A percentile compares a stretch with the other conserved stretches of the same genome.
Conservation (phyloP, 257 asterid genomes). For the Thymus mandschuricus region DNA sequence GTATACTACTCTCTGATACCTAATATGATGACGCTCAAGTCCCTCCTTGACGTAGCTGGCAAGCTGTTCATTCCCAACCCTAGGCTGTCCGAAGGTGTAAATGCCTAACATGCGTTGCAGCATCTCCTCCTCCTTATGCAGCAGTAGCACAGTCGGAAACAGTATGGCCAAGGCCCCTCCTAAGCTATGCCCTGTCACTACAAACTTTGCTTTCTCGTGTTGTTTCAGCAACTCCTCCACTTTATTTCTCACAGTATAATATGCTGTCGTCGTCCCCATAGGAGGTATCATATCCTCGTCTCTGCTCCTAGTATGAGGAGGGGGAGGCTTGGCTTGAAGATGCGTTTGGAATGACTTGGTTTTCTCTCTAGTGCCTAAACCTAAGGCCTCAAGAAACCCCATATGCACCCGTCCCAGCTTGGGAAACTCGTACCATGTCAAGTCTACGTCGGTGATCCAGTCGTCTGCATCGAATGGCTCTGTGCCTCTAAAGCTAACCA, state of each 20-base stretch:
- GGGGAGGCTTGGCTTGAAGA: slow-evolving; percentile 28
- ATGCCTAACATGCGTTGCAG: slow-evolving; percentile 63
- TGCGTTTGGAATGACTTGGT: slow-evolving; percentile 53
- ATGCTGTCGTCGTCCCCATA: slow-evolving; percentile 67
- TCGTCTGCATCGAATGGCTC: slow-evolving; percentile 98
- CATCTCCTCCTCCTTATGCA: slow-evolving; percentile 66
- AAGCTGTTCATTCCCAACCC: slow-evolving; percentile 69
- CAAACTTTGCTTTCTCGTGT: slow-evolving; percentile 72
- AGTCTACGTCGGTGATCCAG: slow-evolving; percentile 94
- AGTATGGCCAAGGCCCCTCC: slow-evolving; percentile 94
- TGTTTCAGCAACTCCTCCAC: slow-evolving; percentile 61
- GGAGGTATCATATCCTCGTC: too few relatives aligned
- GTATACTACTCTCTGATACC: slow-evolving; percentile 79
- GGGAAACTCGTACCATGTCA: slow-evolving; percentile 95
- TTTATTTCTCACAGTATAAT: slow-evolving; percentile 56
- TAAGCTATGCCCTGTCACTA: slow-evolving; percentile 89
- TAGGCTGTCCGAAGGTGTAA: slow-evolving; percentile 90
- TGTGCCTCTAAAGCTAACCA: slow-evolving; percentile 87
- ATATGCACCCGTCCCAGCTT: slow-evolving; percentile 84
- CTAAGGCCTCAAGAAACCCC: slow-evolving; percentile 98
- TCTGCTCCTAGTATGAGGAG: too few relatives aligned
- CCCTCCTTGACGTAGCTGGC: slow-evolving; percentile 67
- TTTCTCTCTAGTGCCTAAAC: slow-evolving; percentile 74
- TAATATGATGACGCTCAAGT: slow-evolving; percentile 56
- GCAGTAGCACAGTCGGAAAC: slow-evolving; percentile 69